A percentile compares a stretch with the other conserved stretches of the same genome.
Evolutionary conservation across 805 yeast genomes (phyloP).

Genomic region (Zygosaccharomyces bisporus): DNA sequence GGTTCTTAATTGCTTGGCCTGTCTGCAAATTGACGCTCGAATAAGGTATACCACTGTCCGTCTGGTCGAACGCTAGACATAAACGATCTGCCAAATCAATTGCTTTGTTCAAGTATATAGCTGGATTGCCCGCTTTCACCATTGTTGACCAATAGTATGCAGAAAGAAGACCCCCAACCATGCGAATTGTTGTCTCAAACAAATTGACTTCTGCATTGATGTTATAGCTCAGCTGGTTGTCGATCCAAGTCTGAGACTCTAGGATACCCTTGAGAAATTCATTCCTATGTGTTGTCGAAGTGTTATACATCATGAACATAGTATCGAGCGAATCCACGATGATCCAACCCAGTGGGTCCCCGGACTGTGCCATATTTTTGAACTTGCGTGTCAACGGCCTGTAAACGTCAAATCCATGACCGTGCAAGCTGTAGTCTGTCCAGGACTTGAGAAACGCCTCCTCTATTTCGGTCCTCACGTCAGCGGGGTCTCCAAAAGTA

Average conservation of each 20-base stretch:
- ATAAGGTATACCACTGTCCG: slow-evolving; percentile 68
- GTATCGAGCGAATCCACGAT: slow-evolving; percentile 87
- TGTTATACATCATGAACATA: slow-evolving; percentile 66
- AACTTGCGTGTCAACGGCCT: slow-evolving; percentile 61
- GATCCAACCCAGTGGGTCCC: slow-evolving; percentile 82
- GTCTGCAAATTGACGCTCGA: slow-evolving; percentile 70
- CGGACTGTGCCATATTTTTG: slow-evolving; percentile 66
- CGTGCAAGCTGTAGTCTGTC: slow-evolving; percentile 64
- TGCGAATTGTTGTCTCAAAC: slow-evolving; percentile 91
- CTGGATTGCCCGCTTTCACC: slow-evolving; percentile 34
- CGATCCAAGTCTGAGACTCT: slow-evolving; percentile 72
- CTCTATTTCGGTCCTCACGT: slow-evolving; percentile 48
- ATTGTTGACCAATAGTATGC: slow-evolving; percentile 71
- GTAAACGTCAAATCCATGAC: slow-evolving; percentile 82
- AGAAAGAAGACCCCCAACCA: slow-evolving; percentile 89
- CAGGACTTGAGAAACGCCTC: slow-evolving; percentile 71
- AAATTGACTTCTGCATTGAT: slow-evolving; percentile 74
- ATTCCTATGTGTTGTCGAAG: slow-evolving; percentile 17
- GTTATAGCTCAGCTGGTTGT: slow-evolving; percentile 61
- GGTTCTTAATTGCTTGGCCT: slow-evolving; percentile 56
- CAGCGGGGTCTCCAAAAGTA: slow-evolving; percentile 8
- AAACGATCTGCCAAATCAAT: slow-evolving; percentile 72
- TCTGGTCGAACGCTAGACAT: slow-evolving; percentile 58
- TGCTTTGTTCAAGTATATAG: slow-evolving; percentile 72
- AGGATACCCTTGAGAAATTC: slow-evolving; percentile 51